phyloP scores from a whole-genome alignment of 1,284 basidiomycete genomes.

The Naganishia sp. region DNA sequence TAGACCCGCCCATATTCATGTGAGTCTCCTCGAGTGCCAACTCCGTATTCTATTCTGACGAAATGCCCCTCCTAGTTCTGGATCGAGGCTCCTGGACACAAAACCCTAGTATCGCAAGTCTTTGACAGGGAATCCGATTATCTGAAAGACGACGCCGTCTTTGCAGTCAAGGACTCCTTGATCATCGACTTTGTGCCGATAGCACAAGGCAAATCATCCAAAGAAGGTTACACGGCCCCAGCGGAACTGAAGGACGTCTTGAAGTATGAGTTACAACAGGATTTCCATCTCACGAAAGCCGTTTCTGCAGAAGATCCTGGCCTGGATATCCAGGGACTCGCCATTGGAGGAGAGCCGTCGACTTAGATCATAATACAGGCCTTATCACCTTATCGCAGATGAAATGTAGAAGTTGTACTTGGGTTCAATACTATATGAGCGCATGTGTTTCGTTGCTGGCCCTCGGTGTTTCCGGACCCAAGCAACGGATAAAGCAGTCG shows the following conservation, averaged over 20 bases:
- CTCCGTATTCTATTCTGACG: not conserved
- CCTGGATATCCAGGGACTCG: slow-evolving; percentile 22
- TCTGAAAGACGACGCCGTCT: slow-evolving; percentile 52
- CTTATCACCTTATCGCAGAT: no score
- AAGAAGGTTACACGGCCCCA: slow-evolving; percentile 25
- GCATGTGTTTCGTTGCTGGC: no score
- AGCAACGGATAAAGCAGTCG: no score
- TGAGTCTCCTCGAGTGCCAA: slow-evolving; percentile 17
- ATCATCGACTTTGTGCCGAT: slow-evolving; percentile 39
- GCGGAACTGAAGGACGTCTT: slow-evolving; percentile 32
- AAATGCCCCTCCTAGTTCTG: slow-evolving; percentile 41
- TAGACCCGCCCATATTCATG: slow-evolving; percentile 53
- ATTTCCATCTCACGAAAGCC: slow-evolving; percentile 36
- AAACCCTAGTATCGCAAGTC: slow-evolving; percentile 46
- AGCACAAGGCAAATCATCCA: slow-evolving; percentile 16
- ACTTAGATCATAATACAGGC: not conserved
- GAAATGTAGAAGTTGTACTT: no score
- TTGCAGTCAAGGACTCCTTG: slow-evolving; percentile 50
- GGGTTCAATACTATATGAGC: no score
- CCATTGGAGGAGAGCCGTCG: slow-evolving; percentile 15
- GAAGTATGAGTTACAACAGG: slow-evolving; percentile 38
- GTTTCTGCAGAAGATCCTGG: slow-evolving; percentile 7
- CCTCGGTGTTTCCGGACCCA: no score
- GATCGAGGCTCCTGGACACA: slow-evolving; percentile 42
- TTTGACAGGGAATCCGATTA: slow-evolving; percentile 51